A percentile compares a stretch with the other conserved stretches of the same genome.
Evolutionary conservation across 2,329 filamentous ascomycete species (phyloP).

Genomic region (Claviceps digitariae): DNA sequence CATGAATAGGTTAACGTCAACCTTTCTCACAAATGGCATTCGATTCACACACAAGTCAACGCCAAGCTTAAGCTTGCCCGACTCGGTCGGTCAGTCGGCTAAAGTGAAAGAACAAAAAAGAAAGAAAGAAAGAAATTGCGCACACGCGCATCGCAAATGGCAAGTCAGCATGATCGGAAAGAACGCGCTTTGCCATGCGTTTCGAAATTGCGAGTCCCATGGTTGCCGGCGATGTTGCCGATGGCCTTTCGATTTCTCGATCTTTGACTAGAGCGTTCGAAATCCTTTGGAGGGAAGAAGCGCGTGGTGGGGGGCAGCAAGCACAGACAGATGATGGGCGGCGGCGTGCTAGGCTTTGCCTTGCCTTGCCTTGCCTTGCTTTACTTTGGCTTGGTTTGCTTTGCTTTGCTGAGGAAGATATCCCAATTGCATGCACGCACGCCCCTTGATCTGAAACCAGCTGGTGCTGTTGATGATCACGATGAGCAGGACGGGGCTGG

Average conservation of each 20-base stretch:
- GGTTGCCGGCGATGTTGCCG: neutral
- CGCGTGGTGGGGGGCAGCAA: neutral
- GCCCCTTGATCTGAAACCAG: neutral
- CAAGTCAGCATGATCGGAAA: neutral
- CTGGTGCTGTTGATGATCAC: neutral
- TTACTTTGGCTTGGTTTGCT: neutral
- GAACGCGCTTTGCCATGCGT: neutral
- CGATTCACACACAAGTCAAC: neutral
- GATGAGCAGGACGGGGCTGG: neutral
- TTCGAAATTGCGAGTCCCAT: neutral
- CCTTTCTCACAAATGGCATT: neutral
- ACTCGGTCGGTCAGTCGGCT: neutral
- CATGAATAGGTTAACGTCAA: neutral
- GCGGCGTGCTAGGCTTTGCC: no score
- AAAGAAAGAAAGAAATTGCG: neutral
- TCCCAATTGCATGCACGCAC: neutral
- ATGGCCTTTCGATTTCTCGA: neutral
- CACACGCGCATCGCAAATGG: neutral
- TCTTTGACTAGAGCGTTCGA: neutral
- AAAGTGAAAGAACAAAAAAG: neutral
- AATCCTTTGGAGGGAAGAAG: neutral
- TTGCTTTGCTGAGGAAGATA: neutral
- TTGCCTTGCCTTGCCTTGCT: neutral
- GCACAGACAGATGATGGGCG: neutral
- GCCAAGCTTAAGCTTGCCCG: neutral